Evolutionary conservation across 345 rosid species (phyloP).

Genomic region (Triadica sebifera): DNA sequence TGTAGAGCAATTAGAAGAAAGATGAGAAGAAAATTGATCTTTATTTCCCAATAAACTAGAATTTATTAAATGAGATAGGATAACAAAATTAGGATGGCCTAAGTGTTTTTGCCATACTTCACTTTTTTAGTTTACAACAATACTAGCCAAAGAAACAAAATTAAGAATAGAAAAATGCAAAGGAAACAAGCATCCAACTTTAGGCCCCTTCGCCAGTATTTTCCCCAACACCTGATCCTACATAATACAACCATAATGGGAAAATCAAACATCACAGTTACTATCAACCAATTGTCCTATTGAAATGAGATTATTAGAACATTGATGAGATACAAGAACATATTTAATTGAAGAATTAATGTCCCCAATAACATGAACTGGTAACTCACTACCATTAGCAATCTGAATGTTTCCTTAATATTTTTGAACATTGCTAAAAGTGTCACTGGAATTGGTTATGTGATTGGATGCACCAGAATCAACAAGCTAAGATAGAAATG

Average conservation of each 20-base stretch:
- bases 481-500: not conserved
- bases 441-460: not conserved
- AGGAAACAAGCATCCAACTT: slow-evolving; percentile 8
- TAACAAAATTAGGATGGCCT: not conserved
- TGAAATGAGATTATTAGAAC: not conserved
- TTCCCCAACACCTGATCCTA: slow-evolving; percentile 12
- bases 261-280: not conserved
- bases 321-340: not conserved
- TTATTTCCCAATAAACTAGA: not conserved
- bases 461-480: not conserved
- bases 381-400: not conserved
- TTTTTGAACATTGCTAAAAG: not conserved
- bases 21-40: not conserved
- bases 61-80: slow-evolving; percentile 5
- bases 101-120: not conserved
- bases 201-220: slow-evolving; percentile 13
- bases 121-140: not conserved
- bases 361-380: not conserved
- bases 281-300: slow-evolving; percentile 2
- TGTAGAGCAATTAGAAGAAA: slow-evolving; percentile 2
- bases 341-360: not conserved
- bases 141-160: not conserved
- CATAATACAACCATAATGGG: not conserved
- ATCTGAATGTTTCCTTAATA: not conserved
- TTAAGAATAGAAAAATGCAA: not conserved